Evolutionary conservation across 225 moss, liverwort and hornwort species (phyloP), one percentile per base, ranked within the genome.

Genomic region (Thuidium tamariscinum): DNA sequence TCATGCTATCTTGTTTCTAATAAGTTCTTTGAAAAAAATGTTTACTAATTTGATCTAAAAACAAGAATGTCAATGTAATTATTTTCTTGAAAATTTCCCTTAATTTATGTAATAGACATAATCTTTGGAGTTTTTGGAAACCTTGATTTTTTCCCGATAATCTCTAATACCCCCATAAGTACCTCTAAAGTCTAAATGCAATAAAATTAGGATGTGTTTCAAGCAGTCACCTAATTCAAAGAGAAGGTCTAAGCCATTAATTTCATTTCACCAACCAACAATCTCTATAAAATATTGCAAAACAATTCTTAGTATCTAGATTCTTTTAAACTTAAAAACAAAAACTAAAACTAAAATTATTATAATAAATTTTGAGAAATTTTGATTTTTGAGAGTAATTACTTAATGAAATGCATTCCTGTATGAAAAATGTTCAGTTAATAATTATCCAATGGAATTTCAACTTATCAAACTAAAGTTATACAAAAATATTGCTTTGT

Each of bases 71-170:
- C 7, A 7, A 32, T 73, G 4, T 73, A 32, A 4, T 73, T 48
- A 11, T 11, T 73, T 73, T 32, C 4, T 48, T 48, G 2, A 11
- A 46, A 73, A 6, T 3, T 19, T 72, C 48, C 19, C 30, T 19
- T 46, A 32, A 48, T 1, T 4, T 30, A 19, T 19, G 32, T 46
- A n/a, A n/a, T 48, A 7, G 19, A 1, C 0, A 30, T 18, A 30
- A 30, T 0, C 30, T 72, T 72, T 46, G 2, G 19, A 73, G 2
- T 5, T 26, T 25, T 30, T 46, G 6, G 6, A 0, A 2, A 18
- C 10, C 11, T 46, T 0, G 0, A 11, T 29, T 7, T 23, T 37
- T 6, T 5, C 10, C 0, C 7, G 2, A 1, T 29, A 11, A 11
- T 29, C 1, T 12, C 48, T 10, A 48, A 73, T 19, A 72, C 4